A percentile compares a stretch with the other conserved stretches of the same genome.
These are phyloP conservation scores for baker's yeast (Saccharomyces cerevisiae) DNA, from an alignment of 805 yeast genomes.

Conservation along the genomic window DNA sequence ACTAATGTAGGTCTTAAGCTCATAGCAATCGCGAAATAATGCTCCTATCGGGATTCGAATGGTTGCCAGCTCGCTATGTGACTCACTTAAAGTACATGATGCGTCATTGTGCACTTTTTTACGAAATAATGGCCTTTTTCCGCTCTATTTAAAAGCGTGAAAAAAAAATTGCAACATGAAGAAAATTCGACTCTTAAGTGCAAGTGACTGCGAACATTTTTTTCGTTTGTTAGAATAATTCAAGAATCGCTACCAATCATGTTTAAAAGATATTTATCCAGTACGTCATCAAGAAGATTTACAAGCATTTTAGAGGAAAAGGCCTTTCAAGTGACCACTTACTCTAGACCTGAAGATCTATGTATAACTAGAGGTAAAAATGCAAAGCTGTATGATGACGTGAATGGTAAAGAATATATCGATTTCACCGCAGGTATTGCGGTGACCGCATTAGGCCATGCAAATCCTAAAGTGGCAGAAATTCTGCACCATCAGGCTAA, in stretches of 20 bases:
- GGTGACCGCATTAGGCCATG: conserved; percentile 89
- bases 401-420: conserved; percentile 66
- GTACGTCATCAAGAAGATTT: conserved; percentile 8
- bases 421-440: conserved; percentile 97
- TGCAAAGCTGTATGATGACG: conserved; percentile 63
- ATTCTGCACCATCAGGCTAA: conserved; percentile 64
- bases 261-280: conserved; percentile 17
- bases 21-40: background rate
- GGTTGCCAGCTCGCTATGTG: conserved; percentile 9
- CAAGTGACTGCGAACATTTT: conserved; percentile 12
- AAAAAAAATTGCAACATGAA: background rate
- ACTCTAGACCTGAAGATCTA: conserved; percentile 62
- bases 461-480: conserved; percentile 64
- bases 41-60: background rate
- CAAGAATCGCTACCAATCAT: conserved; percentile 1
- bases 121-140: background rate
- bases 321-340: conserved; percentile 55
- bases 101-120: background rate
- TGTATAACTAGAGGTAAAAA: conserved; percentile 78
- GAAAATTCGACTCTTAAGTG: conserved; percentile 12
- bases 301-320: conserved; percentile 10
- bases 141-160: background rate
- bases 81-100: conserved; percentile 10
- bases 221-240: background rate
- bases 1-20: conserved; percentile 30